Conservation (phyloP, 768 basidiomycete species). For the Panellus pusillus region DNA sequence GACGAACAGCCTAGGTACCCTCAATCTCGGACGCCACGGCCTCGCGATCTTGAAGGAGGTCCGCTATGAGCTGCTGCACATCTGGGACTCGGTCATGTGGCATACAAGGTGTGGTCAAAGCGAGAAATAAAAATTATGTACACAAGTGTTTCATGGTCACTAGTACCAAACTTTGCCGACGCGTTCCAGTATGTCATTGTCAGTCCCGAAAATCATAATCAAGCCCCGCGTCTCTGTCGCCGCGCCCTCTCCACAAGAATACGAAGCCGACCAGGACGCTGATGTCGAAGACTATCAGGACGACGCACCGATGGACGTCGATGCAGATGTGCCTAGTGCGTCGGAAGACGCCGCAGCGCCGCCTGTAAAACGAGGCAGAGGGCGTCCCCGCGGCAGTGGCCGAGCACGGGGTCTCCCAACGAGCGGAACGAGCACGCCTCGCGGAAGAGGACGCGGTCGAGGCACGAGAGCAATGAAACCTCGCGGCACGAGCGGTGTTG, state of each 20-base stretch:
- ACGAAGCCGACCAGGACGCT: constrained; percentile 35
- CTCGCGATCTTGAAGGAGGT: constrained; percentile 40
- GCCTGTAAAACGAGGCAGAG: constrained; percentile 33
- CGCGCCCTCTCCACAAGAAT: constrained; percentile 27
- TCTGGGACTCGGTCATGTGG: constrained; percentile 21
- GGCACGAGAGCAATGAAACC: constrained; percentile 17
- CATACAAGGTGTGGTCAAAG: constrained; percentile 2
- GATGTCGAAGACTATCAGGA: constrained; percentile 34
- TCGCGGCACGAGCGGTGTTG: background rate
- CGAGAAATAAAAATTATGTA: background rate
- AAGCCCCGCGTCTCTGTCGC: constrained; percentile 37
- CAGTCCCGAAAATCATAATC: constrained; percentile 51
- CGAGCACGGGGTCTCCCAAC: constrained; percentile 30
- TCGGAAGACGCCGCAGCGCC: constrained; percentile 20
- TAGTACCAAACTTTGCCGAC: too few species aligned
- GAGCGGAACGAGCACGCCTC: constrained; percentile 18
- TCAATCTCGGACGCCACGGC: constrained; percentile 47
- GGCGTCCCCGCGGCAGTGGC: constrained; percentile 39
- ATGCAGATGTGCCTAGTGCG: constrained; percentile 18
- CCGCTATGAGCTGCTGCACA: constrained; percentile 34
- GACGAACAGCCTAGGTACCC: constrained; percentile 27
- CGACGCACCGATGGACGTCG: constrained; percentile 29
- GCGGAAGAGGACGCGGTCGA: constrained; percentile 31
- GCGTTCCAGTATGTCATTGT: too few species aligned
- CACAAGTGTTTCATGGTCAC: too few species aligned